These are phyloP conservation scores for Termitomyces sp. DNA, from an alignment of 768 basidiomycete genomes.

Conservation along the genomic window DNA sequence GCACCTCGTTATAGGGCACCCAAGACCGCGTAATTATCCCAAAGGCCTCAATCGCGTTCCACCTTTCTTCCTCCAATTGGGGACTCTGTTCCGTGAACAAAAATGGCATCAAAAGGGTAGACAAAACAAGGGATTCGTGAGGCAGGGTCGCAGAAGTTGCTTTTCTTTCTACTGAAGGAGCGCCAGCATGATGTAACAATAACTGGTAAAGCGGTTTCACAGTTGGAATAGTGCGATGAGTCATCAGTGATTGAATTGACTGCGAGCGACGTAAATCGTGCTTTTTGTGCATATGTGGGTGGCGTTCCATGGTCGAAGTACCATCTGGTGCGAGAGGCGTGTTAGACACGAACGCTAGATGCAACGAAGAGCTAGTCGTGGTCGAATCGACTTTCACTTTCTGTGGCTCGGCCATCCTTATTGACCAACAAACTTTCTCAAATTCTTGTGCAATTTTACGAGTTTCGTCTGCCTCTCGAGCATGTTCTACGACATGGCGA, in stretches of 20 bases:
- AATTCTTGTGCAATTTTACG: slow-evolving; percentile 55
- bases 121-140: slow-evolving; percentile 55
- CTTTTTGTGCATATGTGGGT: slow-evolving; percentile 21
- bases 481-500: slow-evolving; percentile 64
- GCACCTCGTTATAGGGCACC: slow-evolving; percentile 54
- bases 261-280: slow-evolving; percentile 41
- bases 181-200: slow-evolving; percentile 43
- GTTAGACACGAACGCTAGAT: slow-evolving; percentile 40
- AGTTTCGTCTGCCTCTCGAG: slow-evolving; percentile 48
- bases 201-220: slow-evolving; percentile 42
- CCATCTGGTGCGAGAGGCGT: slow-evolving; percentile 25
- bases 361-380: slow-evolving; percentile 31
- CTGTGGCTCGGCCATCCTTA: slow-evolving; percentile 41
- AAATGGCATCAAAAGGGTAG: slow-evolving; percentile 57
- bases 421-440: slow-evolving; percentile 48
- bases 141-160: slow-evolving; percentile 39
- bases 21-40: slow-evolving; percentile 57
- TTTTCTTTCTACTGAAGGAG: slow-evolving; percentile 24
- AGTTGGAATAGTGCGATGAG: slow-evolving; percentile 28
- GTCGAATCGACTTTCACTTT: slow-evolving; percentile 24
- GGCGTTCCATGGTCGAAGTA: slow-evolving; percentile 12
- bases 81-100: slow-evolving; percentile 30
- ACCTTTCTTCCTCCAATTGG: slow-evolving; percentile 48
- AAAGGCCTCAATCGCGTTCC: slow-evolving; percentile 57
- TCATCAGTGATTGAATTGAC: slow-evolving; percentile 33